phyloP scores from a whole-genome alignment of 768 basidiomycete genomes.

The Calocybe gangraenosa region DNA sequence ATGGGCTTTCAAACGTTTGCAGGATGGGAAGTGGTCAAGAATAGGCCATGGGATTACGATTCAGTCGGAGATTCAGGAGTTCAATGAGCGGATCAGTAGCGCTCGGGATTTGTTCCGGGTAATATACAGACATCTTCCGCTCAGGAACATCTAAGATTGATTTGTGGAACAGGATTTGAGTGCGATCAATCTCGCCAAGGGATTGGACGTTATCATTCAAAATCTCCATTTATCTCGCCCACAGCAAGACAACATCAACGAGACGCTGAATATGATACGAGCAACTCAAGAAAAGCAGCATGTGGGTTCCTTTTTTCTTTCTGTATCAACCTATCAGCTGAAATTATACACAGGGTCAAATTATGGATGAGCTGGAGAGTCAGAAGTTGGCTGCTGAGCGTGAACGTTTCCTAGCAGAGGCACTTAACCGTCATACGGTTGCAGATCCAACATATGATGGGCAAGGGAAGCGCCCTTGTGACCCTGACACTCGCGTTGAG shows the following conservation, averaged over 20 bases:
- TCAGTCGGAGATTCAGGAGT: constrained; percentile 8
- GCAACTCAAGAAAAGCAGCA: constrained; percentile 9
- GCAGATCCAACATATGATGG: constrained; percentile 9
- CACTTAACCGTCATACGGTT: constrained; percentile 4
- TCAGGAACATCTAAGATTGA: not conserved
- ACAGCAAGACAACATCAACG: constrained; percentile 3
- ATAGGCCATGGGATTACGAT: constrained; percentile 3
- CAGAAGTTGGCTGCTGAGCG: not conserved
- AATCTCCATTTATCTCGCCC: not conserved
- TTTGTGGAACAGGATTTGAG: not conserved
- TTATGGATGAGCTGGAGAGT: not conserved
- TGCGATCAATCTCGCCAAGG: constrained; percentile 1
- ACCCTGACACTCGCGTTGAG: constrained; percentile 12
- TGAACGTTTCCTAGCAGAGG: not conserved
- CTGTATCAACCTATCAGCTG: no score
- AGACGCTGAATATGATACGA: constrained; percentile 6
- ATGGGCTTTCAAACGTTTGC: constrained; percentile 12
- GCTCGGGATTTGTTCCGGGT: constrained; percentile 10
- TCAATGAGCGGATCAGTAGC: constrained; percentile 3
- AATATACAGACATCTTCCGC: not conserved
- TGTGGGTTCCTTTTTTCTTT: not conserved
- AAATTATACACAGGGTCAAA: not conserved
- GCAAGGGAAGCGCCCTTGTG: constrained; percentile 16
- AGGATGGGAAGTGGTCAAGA: constrained; percentile 7
- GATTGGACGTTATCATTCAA: constrained; percentile 1